Evolutionary conservation across 345 rosid species (phyloP), one percentile per base, ranked within the genome.

Genomic region (Camelina sativa): DNA sequence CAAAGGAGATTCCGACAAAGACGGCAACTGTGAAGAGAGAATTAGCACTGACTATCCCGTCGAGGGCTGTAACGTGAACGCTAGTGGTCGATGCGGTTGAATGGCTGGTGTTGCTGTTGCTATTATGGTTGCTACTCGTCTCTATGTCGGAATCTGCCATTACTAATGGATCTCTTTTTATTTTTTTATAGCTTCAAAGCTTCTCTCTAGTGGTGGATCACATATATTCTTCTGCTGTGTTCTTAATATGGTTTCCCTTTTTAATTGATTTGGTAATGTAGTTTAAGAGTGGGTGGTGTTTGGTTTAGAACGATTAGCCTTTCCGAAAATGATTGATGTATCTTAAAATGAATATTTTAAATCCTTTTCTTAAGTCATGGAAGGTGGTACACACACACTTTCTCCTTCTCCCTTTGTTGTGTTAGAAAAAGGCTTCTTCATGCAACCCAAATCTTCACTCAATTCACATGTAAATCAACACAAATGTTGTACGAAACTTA

Each of bases 11-110:
- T 48, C 80, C 80, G 11, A 77, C 67, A 50, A 77, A 77, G 67
- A 77, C 80, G 7, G 80, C 80, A 51, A 77, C 67, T 2, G 80
- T 71, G 76, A 77, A 77, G 54, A 77, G 76, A 10, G 76, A 77
- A 30, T 77, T 77, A 3, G 80, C 72, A 62, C 55, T 77, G 40
- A 77, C 72, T 6, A 77, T 57, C 2, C 76, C 76, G 17, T 77
- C 80, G 4, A 77, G 76, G 7, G 80, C 80, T 57, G 76, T 65
- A 17, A 77, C 76, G 34, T 71, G 80, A 40, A 77, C 62, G 28
- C 80, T 77, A 12, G 80, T 77, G n/a, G 75, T 62, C 2, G 80
- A 69, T 17, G 71, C 0, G 12, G 63, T 6, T 46, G 65, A 62
- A 9, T 6, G 60, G 61, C 46, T 30, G 58, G 20, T 22, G 43